phyloP scores from a whole-genome alignment of 495 filamentous ascomycete species.

The Podospora tetraspora region DNA sequence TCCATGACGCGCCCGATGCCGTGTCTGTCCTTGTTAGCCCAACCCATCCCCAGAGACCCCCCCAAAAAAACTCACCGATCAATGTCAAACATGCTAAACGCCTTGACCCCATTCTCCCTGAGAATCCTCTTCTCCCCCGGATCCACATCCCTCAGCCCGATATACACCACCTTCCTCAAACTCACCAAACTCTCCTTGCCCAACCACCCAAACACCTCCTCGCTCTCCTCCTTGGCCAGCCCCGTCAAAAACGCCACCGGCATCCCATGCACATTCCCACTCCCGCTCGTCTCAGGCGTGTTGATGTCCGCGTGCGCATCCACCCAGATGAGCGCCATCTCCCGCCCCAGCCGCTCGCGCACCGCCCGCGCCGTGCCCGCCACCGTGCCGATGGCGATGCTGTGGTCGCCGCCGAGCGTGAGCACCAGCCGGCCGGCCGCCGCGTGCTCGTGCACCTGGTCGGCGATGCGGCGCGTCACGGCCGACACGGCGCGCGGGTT shows the following conservation, averaged over 20 bases:
- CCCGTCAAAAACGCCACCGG: conserved; percentile 89
- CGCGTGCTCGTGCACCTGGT: conserved; percentile 84
- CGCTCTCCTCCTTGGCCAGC: conserved; percentile 64
- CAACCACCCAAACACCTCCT: conserved; percentile 85
- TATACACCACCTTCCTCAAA: conserved; percentile 89
- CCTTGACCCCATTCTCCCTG: conserved; percentile 81
- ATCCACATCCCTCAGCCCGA: conserved; percentile 91
- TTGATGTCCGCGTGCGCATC: conserved; percentile 99
- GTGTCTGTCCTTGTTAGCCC: conserved; percentile 46
- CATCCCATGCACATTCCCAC: conserved; percentile 98
- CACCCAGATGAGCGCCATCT: conserved; percentile 96
- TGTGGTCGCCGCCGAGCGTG: conserved; percentile 93
- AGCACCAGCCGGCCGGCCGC: conserved; percentile 80
- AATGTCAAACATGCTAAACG: conserved; percentile 98
- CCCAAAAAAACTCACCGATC: conserved; percentile 55
- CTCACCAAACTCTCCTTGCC: conserved; percentile 53
- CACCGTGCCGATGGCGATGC: conserved; percentile 90
- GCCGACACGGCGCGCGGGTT: conserved; percentile 81
- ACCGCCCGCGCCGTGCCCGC: conserved; percentile 79
- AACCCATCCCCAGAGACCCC: conserved; percentile 8
- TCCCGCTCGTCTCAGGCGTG: conserved; percentile 79
- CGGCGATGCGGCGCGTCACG: conserved; percentile 73
- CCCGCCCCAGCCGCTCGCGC: conserved; percentile 70
- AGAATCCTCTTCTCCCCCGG: conserved; percentile 84
- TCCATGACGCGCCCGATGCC: conserved; percentile 96